Percentiles rank a stretch among this genome's conserved stretches.
phyloP scores from a whole-genome alignment of 129 eudicot species.

The Artemisia argyi region DNA sequence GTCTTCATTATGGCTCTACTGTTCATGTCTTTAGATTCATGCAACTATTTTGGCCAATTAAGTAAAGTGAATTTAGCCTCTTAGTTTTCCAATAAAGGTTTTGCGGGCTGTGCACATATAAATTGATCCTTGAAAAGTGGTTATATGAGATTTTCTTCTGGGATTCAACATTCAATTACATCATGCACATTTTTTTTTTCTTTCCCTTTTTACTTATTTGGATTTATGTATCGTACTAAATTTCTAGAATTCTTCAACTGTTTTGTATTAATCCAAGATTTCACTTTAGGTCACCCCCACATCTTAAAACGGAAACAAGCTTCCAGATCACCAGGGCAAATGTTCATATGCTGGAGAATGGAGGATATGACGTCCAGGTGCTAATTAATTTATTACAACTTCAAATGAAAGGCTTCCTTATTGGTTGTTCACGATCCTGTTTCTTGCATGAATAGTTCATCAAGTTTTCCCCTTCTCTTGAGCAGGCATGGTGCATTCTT shows the following conservation, averaged over 20 bases:
- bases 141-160: background rate
- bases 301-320: conserved; percentile 41
- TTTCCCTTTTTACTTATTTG: background rate
- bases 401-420: background rate
- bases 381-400: conserved; percentile 6
- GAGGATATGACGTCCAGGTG: conserved; percentile 67
- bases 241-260: background rate
- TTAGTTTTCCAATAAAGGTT: too few species aligned
- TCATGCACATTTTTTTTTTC: background rate
- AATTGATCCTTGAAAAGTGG: background rate
- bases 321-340: conserved; percentile 53
- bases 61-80: too few species aligned
- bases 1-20: conserved; percentile 1
- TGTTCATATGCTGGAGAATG: conserved; percentile 38
- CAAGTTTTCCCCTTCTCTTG: conserved; percentile 3
- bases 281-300: conserved; percentile 41
- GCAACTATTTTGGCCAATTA: background rate
- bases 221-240: conserved; percentile 2
- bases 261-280: conserved; percentile 11
- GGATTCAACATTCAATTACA: background rate
- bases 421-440: background rate
- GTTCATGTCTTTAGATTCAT: conserved; percentile 6
- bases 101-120: conserved; percentile 1
- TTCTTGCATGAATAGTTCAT: background rate
- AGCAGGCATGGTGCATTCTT: conserved; percentile 72